Evolutionary conservation across 2,329 filamentous ascomycete genomes (phyloP).

Genomic region (Bipolaris victoriae): DNA sequence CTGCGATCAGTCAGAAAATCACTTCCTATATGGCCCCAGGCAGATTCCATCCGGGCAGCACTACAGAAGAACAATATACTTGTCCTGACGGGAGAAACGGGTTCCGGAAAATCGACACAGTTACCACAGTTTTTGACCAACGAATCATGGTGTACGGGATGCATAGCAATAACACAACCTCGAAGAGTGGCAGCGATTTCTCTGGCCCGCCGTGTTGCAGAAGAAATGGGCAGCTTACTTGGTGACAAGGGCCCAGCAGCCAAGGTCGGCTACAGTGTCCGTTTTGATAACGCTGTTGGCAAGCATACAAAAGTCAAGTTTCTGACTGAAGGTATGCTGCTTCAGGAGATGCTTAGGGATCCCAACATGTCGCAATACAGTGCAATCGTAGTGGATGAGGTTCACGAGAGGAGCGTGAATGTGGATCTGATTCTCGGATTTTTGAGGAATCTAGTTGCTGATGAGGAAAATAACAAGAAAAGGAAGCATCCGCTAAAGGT

Average conservation of each 20-base stretch:
- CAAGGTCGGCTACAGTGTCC: slow-evolving; percentile 88
- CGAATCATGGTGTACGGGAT: slow-evolving; percentile 80
- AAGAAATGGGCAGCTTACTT: slow-evolving; percentile 74
- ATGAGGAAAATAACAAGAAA: slow-evolving; percentile 71
- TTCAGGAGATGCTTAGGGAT: slow-evolving; percentile 91
- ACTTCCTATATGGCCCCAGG: slow-evolving; percentile 81
- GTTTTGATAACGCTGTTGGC: slow-evolving; percentile 89
- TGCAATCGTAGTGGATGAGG: slow-evolving; percentile 90
- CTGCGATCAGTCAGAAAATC: slow-evolving; percentile 64
- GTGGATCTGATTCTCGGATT: slow-evolving; percentile 92
- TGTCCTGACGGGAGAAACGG: slow-evolving; percentile 89
- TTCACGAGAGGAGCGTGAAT: slow-evolving; percentile 94
- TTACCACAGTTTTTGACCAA: slow-evolving; percentile 85
- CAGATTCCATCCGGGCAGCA: slow-evolving; percentile 69
- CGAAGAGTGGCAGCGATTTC: slow-evolving; percentile 92
- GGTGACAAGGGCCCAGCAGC: slow-evolving; percentile 64
- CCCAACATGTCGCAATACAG: slow-evolving; percentile 84
- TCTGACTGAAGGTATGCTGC: slow-evolving; percentile 92
- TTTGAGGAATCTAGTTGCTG: slow-evolving; percentile 74
- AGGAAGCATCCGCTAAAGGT: slow-evolving; percentile 72
- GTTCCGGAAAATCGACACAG: slow-evolving; percentile 96
- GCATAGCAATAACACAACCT: slow-evolving; percentile 91
- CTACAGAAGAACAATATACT: slow-evolving; percentile 73
- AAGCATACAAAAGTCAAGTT: slow-evolving; percentile 88
- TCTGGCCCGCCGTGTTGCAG: slow-evolving; percentile 83